Conservation (phyloP, 768 basidiomycete species). For the Neoboletus subvelutipes region DNA sequence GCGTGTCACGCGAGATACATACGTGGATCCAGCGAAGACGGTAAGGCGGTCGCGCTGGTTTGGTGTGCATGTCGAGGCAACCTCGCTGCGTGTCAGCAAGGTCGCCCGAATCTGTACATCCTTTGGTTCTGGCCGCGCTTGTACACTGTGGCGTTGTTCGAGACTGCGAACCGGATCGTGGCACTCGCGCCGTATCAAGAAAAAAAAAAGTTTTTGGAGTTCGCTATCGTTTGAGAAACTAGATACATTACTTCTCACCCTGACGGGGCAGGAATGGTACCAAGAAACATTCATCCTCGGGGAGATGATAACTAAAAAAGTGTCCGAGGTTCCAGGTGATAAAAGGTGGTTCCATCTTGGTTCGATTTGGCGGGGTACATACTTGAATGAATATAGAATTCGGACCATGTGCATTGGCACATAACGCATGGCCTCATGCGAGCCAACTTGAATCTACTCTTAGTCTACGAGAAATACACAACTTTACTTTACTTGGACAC, state of each 20-base stretch:
- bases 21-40: background rate
- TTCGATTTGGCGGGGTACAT: slow-evolving; percentile 14
- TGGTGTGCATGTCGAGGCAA: background rate
- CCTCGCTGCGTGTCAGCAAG: background rate
- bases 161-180: background rate
- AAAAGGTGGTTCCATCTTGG: background rate
- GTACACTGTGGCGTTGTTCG: background rate
- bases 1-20: slow-evolving; percentile 41
- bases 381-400: slow-evolving; percentile 5
- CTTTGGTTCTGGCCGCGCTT: background rate
- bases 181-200: background rate
- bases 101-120: background rate
- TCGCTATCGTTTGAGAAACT: too few relatives aligned
- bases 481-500: slow-evolving; percentile 8
- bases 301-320: background rate
- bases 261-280: background rate
- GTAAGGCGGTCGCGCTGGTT: background rate
- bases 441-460: slow-evolving; percentile 12
- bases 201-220: too few relatives aligned
- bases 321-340: background rate
- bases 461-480: slow-evolving; percentile 24
- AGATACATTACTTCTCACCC: too few relatives aligned
- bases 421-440: background rate
- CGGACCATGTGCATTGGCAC: background rate
- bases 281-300: too few relatives aligned